A percentile compares a stretch with the other conserved stretches of the same genome.
phyloP scores from a whole-genome alignment of 139 green algal genomes.

The Chlorella sp. region DNA sequence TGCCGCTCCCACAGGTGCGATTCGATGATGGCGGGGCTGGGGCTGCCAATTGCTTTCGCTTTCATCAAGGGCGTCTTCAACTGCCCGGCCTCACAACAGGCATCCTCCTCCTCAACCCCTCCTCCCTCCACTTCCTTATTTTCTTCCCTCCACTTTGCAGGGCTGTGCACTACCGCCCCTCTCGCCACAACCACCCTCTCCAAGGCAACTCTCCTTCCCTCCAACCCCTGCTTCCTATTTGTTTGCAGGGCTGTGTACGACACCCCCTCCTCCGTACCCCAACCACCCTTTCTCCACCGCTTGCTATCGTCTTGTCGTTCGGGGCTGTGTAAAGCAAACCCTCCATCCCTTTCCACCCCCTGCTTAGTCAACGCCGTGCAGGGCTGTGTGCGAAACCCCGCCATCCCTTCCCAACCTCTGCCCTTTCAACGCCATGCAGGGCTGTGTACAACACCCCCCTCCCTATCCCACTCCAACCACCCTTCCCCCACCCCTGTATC shows the following conservation, averaged over 20 bases:
- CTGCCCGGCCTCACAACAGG: too few relatives aligned
- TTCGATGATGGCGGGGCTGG: too few relatives aligned
- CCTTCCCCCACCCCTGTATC: not conserved
- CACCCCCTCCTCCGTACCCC: conserved; percentile 48
- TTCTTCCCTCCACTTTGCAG: not conserved
- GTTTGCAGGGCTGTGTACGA: conserved; percentile 70
- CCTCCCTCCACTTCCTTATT: not conserved
- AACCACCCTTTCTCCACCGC: too few relatives aligned
- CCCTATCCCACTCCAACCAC: not conserved
- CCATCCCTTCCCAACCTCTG: not conserved
- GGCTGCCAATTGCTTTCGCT: too few relatives aligned
- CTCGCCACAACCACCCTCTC: not conserved
- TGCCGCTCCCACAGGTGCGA: conserved; percentile 34
- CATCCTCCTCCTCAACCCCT: too few relatives aligned
- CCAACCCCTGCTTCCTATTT: too few relatives aligned
- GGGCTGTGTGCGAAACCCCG: not conserved
- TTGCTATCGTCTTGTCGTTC: too few relatives aligned
- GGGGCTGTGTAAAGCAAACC: too few relatives aligned
- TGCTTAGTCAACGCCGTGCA: not conserved
- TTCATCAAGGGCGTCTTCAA: too few relatives aligned
- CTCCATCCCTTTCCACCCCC: not conserved
- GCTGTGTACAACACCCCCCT: not conserved
- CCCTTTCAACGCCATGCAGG: not conserved
- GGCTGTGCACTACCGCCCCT: conserved; percentile 67
- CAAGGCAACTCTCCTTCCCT: too few relatives aligned